Percentiles rank a stretch among this genome's conserved stretches.
Conservation (phyloP, 192 early-diverging fungal species). For the Tieghemiomyces parasiticus region DNA sequence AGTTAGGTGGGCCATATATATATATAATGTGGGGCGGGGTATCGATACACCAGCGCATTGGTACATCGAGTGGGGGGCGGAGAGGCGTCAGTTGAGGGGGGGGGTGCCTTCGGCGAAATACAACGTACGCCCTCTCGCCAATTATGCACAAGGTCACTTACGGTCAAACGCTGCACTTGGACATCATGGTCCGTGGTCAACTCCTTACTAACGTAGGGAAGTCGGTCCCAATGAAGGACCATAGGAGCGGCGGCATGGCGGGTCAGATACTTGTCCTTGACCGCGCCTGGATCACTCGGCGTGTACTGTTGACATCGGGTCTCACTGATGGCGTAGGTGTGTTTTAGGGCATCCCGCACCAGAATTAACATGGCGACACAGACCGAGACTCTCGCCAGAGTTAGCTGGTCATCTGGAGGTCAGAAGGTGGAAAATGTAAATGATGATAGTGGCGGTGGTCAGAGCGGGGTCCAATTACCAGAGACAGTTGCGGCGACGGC, state of each 20-base stretch:
- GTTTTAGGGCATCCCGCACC: constrained; percentile 45
- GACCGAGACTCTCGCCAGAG: constrained; percentile 33
- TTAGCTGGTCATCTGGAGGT: constrained; percentile 8
- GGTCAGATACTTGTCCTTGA: constrained; percentile 39
- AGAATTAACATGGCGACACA: constrained; percentile 42
- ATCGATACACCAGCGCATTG: background rate
- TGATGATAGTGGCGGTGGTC: background rate
- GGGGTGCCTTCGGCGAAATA: background rate
- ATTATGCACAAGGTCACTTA: background rate
- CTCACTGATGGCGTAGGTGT: constrained; percentile 36
- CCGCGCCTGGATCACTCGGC: constrained; percentile 24
- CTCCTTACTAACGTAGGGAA: constrained; percentile 21
- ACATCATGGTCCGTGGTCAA: constrained; percentile 13
- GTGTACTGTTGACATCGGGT: constrained; percentile 31
- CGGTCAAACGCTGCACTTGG: constrained; percentile 16
- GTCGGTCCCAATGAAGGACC: constrained; percentile 20
- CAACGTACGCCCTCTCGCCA: background rate
- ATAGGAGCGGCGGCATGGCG: constrained; percentile 21
- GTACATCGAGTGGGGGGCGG: too few relatives aligned
- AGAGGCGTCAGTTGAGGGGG: too few relatives aligned
- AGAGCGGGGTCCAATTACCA: background rate
- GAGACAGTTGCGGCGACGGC: background rate
- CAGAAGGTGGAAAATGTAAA: constrained; percentile 12
- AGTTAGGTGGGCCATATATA: too few relatives aligned
- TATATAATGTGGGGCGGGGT: background rate